These are phyloP conservation scores for Colletotrichum chlorophyti DNA, from an alignment of 2,329 filamentous ascomycete species.

Conservation along the genomic window DNA sequence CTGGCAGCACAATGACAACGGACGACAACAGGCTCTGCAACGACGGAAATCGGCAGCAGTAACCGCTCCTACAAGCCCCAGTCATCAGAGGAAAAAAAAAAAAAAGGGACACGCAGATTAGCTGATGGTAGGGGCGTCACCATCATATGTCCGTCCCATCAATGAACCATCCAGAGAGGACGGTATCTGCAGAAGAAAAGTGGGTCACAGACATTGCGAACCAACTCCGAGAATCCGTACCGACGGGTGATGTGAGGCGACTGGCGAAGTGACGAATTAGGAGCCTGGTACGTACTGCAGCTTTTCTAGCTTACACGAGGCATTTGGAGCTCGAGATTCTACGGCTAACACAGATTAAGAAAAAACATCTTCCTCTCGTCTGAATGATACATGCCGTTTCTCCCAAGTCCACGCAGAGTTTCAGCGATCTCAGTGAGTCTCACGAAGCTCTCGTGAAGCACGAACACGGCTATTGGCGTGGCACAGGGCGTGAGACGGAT, in stretches of 20 bases:
- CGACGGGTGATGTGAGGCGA: slow-evolving; percentile 20
- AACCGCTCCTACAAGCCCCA: no score
- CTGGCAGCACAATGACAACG: not conserved
- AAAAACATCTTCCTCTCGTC: not conserved
- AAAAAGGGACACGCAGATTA: slow-evolving; percentile 10
- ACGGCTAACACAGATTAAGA: not conserved
- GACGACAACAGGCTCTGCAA: not conserved
- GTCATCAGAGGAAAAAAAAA: not conserved
- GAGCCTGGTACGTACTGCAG: slow-evolving; percentile 13
- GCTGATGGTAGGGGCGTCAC: slow-evolving; percentile 11
- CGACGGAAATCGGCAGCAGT: not conserved
- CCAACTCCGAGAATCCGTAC: slow-evolving; percentile 5
- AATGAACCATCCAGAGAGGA: no score
- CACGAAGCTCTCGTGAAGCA: not conserved
- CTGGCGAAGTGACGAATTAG: slow-evolving; percentile 23
- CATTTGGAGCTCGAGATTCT: not conserved
- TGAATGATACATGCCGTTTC: not conserved
- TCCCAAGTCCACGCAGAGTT: not conserved
- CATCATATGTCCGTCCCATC: slow-evolving; percentile 24
- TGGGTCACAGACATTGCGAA: slow-evolving; percentile 20
- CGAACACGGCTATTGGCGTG: not conserved
- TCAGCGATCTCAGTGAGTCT: not conserved
- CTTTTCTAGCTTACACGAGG: not conserved
- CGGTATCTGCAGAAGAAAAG: no score
- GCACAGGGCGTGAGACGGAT: not conserved